Percentiles rank a stretch among this genome's conserved stretches.
These are phyloP conservation scores for Cercophora newfieldiana DNA, from an alignment of 495 filamentous ascomycete species.

Conservation along the genomic window DNA sequence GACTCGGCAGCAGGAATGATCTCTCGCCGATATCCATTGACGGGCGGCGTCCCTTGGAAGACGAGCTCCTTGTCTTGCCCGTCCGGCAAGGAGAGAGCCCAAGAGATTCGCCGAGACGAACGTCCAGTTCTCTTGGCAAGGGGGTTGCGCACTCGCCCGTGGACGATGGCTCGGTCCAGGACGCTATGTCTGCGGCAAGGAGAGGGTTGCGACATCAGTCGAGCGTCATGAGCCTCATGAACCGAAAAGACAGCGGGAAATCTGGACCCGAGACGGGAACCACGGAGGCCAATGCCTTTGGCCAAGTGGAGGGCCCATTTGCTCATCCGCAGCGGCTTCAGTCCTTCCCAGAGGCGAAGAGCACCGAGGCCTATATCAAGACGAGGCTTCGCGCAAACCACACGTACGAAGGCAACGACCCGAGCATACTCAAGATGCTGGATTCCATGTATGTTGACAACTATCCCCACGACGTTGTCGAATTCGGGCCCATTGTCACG, in stretches of 20 bases:
- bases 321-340: constrained; percentile 37
- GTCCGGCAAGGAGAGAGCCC: constrained; percentile 26
- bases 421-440: constrained; percentile 78
- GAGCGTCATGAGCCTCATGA: constrained; percentile 82
- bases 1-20: constrained; percentile 42
- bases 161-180: constrained; percentile 38
- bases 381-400: constrained; percentile 52
- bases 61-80: constrained; percentile 29
- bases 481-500: constrained; percentile 80
- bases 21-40: constrained; percentile 40
- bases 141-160: constrained; percentile 20
- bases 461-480: constrained; percentile 76
- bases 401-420: constrained; percentile 86
- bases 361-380: constrained; percentile 35
- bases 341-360: constrained; percentile 31
- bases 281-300: constrained; percentile 76
- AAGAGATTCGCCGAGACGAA: constrained; percentile 31
- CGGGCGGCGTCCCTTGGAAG: constrained; percentile 31
- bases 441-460: constrained; percentile 89
- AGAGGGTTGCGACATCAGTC: constrained; percentile 58
- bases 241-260: constrained; percentile 75
- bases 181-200: constrained; percentile 42
- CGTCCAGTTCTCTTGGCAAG: constrained; percentile 32
- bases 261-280: constrained; percentile 81
- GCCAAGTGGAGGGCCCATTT: constrained; percentile 75